These are phyloP conservation scores for Dimocarpus longan DNA, from an alignment of 345 rosid genomes.

Conservation along the genomic window DNA sequence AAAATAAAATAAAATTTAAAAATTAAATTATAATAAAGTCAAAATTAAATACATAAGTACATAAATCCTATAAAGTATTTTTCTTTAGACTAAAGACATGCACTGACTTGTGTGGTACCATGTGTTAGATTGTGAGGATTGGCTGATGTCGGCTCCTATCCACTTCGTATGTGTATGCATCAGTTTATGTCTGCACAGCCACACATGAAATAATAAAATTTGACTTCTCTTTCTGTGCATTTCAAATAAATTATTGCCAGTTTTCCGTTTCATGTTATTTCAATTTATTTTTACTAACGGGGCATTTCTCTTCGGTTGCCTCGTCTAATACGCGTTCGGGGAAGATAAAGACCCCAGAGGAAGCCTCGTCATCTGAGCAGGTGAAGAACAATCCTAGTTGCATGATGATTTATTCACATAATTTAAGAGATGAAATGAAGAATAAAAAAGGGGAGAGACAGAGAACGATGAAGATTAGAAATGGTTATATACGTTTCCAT, in stretches of 20 bases:
- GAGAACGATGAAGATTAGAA: neutral
- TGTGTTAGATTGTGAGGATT: neutral
- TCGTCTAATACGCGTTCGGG: slow-evolving; percentile 75
- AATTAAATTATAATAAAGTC: too few species aligned
- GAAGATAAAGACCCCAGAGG: slow-evolving; percentile 82
- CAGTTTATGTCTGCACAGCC: neutral
- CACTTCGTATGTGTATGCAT: too few species aligned
- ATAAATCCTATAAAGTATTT: too few species aligned
- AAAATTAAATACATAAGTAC: too few species aligned
- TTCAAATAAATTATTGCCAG: neutral
- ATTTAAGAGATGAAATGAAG: neutral
- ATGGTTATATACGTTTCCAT: neutral
- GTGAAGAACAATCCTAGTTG: slow-evolving; percentile 37
- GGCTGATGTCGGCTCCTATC: too few species aligned
- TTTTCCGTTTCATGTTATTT: neutral
- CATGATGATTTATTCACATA: neutral
- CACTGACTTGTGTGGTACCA: neutral
- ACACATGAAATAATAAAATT: neutral
- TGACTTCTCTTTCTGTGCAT: neutral
- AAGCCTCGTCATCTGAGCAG: slow-evolving; percentile 84
- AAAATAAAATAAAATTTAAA: too few species aligned
- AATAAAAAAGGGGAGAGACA: neutral
- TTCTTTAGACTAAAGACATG: neutral
- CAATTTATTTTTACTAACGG: slow-evolving; percentile 29
- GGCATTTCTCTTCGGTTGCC: slow-evolving; percentile 94